Percentiles rank a stretch among this genome's conserved stretches.
These are phyloP conservation scores for Ephemerocybe angulata DNA, from an alignment of 768 basidiomycete genomes.

Conservation along the genomic window DNA sequence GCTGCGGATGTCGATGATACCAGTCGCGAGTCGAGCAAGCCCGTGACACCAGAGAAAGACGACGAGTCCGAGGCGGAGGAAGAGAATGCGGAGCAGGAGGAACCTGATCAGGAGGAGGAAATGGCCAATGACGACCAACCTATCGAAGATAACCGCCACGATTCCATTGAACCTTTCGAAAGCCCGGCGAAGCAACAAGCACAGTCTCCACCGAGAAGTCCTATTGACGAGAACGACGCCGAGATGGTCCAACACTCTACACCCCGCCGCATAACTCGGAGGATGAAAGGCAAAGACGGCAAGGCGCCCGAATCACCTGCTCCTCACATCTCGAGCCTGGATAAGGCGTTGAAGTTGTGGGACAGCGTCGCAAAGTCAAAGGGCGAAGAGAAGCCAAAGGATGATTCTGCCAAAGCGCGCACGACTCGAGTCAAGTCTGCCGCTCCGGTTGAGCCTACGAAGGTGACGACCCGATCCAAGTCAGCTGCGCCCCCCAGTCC, in stretches of 20 bases:
- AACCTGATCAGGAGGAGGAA: not conserved
- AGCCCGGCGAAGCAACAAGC: conserved; percentile 27
- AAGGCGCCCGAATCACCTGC: conserved; percentile 9
- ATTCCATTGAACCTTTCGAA: conserved; percentile 46
- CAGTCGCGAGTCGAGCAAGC: not conserved
- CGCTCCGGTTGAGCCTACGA: too few relatives aligned
- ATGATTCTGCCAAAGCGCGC: not conserved
- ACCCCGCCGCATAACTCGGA: conserved; percentile 30
- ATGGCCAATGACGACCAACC: conserved; percentile 1
- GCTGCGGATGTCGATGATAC: not conserved
- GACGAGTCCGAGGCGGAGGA: too few relatives aligned
- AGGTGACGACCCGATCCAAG: too few relatives aligned
- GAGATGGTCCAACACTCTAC: conserved; percentile 10
- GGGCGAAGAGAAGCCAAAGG: not conserved
- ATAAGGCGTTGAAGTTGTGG: conserved; percentile 4
- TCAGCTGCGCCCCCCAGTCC: too few relatives aligned
- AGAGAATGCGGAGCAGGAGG: not conserved
- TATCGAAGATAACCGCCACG: conserved; percentile 13
- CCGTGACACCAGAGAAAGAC: not conserved
- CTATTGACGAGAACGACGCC: conserved; percentile 17
- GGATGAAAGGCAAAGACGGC: conserved; percentile 42
- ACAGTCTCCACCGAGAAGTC: conserved; percentile 13
- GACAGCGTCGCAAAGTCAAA: not conserved
- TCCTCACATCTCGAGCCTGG: not conserved
- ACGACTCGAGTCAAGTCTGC: too few relatives aligned